Percentiles rank a stretch among this genome's conserved stretches.
Evolutionary conservation across 176 grass and related monocot genomes (phyloP).

Genomic region (Oryza coarctata): DNA sequence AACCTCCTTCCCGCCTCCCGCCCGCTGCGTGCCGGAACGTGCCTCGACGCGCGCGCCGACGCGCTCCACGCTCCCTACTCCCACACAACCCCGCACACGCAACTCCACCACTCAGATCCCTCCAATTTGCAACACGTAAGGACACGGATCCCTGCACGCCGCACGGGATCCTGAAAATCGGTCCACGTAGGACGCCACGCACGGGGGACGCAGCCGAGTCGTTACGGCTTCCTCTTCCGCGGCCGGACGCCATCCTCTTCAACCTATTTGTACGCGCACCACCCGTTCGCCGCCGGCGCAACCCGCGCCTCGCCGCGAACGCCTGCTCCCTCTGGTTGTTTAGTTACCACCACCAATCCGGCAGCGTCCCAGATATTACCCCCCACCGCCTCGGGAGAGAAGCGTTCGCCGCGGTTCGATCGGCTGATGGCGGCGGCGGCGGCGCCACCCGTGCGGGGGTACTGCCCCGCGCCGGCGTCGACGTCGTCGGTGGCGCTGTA

Average conservation of each 20-base stretch:
- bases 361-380: neutral
- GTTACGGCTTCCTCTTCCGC: conserved; percentile 24
- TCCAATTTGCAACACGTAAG: accelerated
- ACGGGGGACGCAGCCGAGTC: neutral
- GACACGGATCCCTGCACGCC: accelerated
- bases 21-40: conserved; percentile 49
- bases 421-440: conserved; percentile 32
- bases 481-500: conserved; percentile 18
- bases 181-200: conserved; percentile 47
- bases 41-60: conserved; percentile 24
- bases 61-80: conserved; percentile 3
- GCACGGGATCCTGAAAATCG: neutral
- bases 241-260: neutral
- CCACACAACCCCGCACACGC: neutral
- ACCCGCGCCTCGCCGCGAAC: neutral
- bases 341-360: neutral
- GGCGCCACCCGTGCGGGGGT: conserved; percentile 35
- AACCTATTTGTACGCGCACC: conserved; percentile 54
- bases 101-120: accelerated
- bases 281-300: conserved; percentile 35
- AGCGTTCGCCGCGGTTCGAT: conserved; percentile 8
- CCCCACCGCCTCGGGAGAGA: neutral
- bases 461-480: conserved; percentile 23
- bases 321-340: neutral
- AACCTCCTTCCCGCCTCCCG: conserved; percentile 39